Evolutionary conservation across 306 rosid species (phyloP), one percentile per base, ranked within the genome.

Genomic region (Lagenaria siceraria): DNA sequence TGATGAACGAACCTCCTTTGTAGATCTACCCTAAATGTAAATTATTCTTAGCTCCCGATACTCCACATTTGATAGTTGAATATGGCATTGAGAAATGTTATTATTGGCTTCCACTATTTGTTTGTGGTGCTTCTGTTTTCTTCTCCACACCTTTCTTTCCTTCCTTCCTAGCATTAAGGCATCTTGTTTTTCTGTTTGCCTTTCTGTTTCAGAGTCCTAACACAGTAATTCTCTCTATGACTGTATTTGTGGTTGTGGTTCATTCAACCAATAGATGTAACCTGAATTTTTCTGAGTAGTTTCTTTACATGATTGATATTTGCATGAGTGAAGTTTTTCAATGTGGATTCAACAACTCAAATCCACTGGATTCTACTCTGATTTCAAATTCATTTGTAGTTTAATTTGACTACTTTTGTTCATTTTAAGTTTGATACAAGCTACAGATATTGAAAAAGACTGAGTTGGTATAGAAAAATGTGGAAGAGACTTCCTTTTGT

Each of bases 111-210:
- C 65, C 69, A 53, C 68, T n/a, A 21, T 69, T 77, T 80, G 56
- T 77, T 55, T 59, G 53, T 36, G 53, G 66, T 36, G 78, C 52
- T 21, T 56, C 46, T 42, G 68, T 36, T 38, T 56, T 54, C 70
- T 56, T 54, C 70, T 79, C 29, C 36, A 29, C 56, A 12, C 25
- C 36, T 59, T 63, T 33, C 49, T 42, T 84, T 69, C 21, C 40
- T 84, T 69, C 21, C 40, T 46, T 19, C 64, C 71, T 78, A 36
- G 73, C 85, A 83, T 71, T 46, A 81, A 81, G 85, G 87, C 87
- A 80, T 75, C 59, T 82, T 83, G 80, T 84, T 84, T 72, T 70
- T 48, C 60, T 25, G 65, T 84, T 86, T 82, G 86, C 86, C 85
- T 75, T 84, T 74, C 54, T 86, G 77, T 61, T 64, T 18, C 80